Evolutionary conservation across 768 basidiomycete species (phyloP), one percentile per base, ranked within the genome.

Genomic region (Lactifluus rugatus): DNA sequence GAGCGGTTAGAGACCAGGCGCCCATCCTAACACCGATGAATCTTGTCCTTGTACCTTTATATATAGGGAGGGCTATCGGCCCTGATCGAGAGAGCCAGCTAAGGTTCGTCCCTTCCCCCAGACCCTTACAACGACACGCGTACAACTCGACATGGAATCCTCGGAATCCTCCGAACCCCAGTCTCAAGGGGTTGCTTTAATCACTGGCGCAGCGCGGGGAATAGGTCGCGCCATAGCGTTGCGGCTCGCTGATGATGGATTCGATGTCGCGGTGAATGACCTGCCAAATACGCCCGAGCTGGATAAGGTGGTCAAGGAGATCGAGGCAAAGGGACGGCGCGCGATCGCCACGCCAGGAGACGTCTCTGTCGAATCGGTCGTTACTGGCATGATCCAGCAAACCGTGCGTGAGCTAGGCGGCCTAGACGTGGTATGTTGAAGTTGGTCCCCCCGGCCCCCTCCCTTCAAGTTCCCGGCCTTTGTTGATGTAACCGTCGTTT

Each of bases 141-240:
- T 34, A 34, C 11, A 17, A 9, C 17, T 10, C 5, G 48, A 21
- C 48, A 49, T 56, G 48, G 42, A 44, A 44, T 32, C 37, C 4
- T 31, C 37, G 5, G 17, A 39, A 19, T 3, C 55, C 17, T 34
- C 39, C 19, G 25, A 41, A 26, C 6, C 37, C 16, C 47, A 34
- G 19, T 16, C 39, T 11, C 23, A 56, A 49, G 48, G 48, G 2
- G 65, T 66, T n/a, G 65, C 65, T 13, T 28, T 66, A 10, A 44
- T 66, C 46, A 66, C 65, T 8, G 65, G 65, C 34, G 54, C 59
- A 2, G 60, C 65, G n/a, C 56, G 62, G 3, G 65, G 60, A 11
- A 58, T 66, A 28, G 65, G 65, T 9, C 51, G 50, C 19, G 54
- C 19, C 3, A 66, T 66, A 46, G 62, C 65, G 6, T 52, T 66